Evolutionary conservation across 2,329 filamentous ascomycete species (phyloP).

Genomic region (Aquanectria penicillioides): DNA sequence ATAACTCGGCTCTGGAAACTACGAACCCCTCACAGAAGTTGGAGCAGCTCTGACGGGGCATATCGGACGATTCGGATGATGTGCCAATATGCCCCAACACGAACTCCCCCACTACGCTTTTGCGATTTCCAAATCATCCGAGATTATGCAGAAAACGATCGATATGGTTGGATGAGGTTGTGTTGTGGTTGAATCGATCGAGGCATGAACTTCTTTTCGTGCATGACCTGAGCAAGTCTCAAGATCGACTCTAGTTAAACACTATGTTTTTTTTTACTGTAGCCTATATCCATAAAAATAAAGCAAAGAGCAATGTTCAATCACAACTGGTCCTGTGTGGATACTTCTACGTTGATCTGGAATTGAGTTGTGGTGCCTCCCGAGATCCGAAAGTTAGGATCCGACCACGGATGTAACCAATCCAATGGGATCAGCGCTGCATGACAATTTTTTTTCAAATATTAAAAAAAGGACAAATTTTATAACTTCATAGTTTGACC

Average conservation of each 20-base stretch:
- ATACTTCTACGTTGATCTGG: not conserved
- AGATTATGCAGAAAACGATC: not conserved
- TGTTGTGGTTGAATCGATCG: not conserved
- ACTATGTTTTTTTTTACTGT: conserved; percentile 15
- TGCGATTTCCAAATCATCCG: not conserved
- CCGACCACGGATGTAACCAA: too few species aligned
- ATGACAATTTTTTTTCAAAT: too few species aligned
- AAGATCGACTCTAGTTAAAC: too few species aligned
- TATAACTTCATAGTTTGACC: too few species aligned
- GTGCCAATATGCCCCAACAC: too few species aligned
- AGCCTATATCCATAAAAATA: conserved; percentile 9
- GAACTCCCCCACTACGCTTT: too few species aligned
- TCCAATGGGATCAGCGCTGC: too few species aligned
- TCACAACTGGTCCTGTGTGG: not conserved
- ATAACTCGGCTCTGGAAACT: not conserved
- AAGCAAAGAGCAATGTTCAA: not conserved
- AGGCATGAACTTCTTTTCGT: too few species aligned
- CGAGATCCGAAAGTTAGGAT: not conserved
- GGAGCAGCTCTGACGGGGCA: not conserved
- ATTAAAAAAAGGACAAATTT: too few species aligned
- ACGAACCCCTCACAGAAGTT: not conserved
- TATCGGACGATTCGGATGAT: not conserved
- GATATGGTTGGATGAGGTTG: not conserved
- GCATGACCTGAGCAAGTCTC: too few species aligned
- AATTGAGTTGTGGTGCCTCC: not conserved